phyloP scores from a whole-genome alignment of 331 rosid species.

The Rhamnella rubrinervis region DNA sequence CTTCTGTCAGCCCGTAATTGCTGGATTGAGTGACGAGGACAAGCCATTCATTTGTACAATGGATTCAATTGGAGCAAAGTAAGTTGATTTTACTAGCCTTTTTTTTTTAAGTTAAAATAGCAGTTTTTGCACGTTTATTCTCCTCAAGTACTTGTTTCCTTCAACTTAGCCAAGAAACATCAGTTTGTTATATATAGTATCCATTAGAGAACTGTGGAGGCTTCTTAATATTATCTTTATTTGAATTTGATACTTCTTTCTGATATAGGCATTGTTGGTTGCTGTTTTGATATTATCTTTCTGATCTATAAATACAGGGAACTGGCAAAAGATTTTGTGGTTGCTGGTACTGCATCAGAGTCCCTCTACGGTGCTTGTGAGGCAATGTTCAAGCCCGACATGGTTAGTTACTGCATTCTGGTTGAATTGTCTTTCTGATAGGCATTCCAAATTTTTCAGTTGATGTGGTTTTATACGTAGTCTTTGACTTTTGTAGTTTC shows the following conservation, averaged over 20 bases:
- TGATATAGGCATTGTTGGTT: background rate
- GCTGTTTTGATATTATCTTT: conserved; percentile 12
- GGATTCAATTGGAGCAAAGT: conserved; percentile 97
- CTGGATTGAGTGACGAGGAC: conserved; percentile 87
- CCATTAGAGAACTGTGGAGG: no score
- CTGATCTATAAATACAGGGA: conserved; percentile 56
- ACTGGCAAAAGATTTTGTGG: conserved; percentile 95
- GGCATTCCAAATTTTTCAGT: conserved; percentile 2
- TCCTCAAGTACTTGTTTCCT: background rate
- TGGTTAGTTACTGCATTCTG: conserved; percentile 23
- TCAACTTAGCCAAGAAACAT: background rate
- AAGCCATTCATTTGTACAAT: conserved; percentile 94
- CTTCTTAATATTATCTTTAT: background rate
- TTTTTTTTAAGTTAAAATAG: background rate
- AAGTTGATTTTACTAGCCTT: conserved; percentile 27
- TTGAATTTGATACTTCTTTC: background rate
- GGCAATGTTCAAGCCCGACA: conserved; percentile 12
- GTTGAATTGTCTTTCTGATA: conserved; percentile 14
- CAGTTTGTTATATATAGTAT: no score
- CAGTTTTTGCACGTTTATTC: background rate
- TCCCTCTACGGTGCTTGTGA: conserved; percentile 3
- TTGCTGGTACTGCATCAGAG: conserved; percentile 84
- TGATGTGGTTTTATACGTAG: background rate
- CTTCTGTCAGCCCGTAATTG: conserved; percentile 93
- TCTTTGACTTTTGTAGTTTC: no score